These are phyloP conservation scores for Arthroderma uncinatum DNA, from an alignment of 2,329 filamentous ascomycete species.

Conservation along the genomic window DNA sequence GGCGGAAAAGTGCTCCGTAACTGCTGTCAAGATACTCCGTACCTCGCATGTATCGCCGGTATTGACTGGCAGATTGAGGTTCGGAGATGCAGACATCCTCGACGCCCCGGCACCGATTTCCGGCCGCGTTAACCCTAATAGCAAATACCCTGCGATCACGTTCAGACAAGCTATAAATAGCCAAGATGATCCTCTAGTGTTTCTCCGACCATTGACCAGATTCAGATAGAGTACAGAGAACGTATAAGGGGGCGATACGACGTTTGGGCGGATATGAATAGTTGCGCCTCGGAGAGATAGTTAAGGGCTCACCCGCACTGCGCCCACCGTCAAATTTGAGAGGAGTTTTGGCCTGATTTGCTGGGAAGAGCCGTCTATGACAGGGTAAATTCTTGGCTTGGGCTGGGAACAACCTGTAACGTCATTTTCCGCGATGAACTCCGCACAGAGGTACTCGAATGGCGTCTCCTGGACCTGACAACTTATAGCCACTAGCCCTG, in stretches of 20 bases:
- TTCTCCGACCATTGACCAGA: not conserved
- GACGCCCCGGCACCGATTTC: slow-evolving; percentile 2
- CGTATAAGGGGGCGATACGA: not conserved
- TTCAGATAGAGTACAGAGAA: not conserved
- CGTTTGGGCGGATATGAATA: no score
- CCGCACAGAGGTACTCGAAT: not conserved
- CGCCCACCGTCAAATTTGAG: not conserved
- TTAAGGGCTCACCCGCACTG: not conserved
- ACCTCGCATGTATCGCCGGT: not conserved
- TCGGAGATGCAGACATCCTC: not conserved
- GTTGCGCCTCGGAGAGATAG: not conserved
- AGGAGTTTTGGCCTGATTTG: not conserved
- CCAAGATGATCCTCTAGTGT: not conserved
- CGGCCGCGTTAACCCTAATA: not conserved
- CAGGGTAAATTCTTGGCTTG: not conserved
- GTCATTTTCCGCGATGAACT: not conserved
- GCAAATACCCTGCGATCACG: not conserved
- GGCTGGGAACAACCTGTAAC: not conserved
- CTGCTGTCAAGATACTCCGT: not conserved
- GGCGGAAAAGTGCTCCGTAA: not conserved
- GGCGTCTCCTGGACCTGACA: not conserved
- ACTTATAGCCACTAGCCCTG: not conserved
- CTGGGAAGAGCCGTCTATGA: not conserved
- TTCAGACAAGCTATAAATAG: not conserved
- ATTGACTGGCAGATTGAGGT: not conserved